These are phyloP conservation scores for Geotrichum carabidarum DNA, from an alignment of 1,139 yeast species.

Conservation along the genomic window DNA sequence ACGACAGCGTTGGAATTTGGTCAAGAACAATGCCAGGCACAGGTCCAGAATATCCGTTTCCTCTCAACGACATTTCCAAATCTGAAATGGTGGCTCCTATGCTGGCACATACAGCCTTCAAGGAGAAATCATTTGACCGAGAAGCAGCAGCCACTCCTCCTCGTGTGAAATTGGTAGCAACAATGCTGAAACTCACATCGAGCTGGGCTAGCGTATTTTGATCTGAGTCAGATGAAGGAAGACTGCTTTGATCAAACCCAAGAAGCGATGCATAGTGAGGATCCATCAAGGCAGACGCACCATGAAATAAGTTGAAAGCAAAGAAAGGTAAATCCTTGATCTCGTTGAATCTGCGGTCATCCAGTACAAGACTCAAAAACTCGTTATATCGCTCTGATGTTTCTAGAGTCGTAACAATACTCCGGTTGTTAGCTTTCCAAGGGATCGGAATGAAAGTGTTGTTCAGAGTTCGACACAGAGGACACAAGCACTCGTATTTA, in stretches of 20 bases:
- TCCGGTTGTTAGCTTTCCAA: conserved; percentile 37
- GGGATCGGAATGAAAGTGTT: conserved; percentile 76
- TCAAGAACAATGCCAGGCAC: conserved; percentile 44
- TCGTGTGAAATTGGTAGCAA: conserved; percentile 4
- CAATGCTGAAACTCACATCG: conserved; percentile 3
- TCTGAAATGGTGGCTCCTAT: conserved; percentile 48
- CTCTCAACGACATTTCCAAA: conserved; percentile 63
- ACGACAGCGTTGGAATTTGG: conserved; percentile 56
- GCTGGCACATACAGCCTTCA: conserved; percentile 2
- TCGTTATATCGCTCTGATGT: conserved; percentile 4
- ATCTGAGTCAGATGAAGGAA: background rate
- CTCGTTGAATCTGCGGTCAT: background rate
- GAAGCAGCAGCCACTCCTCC: background rate
- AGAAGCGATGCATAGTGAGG: conserved; percentile 2
- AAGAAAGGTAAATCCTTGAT: background rate
- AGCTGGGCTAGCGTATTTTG: conserved; percentile 1
- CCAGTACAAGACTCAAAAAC: conserved; percentile 5
- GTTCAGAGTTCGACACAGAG: conserved; percentile 82
- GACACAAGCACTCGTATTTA: conserved; percentile 76
- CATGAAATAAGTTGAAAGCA: background rate
- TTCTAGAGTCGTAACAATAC: conserved; percentile 21
- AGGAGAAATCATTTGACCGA: conserved; percentile 3
- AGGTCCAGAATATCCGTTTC: conserved; percentile 40
- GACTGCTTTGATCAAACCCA: background rate
- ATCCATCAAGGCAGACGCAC: conserved; percentile 7